Evolutionary conservation across 2,329 filamentous ascomycete genomes (phyloP), one percentile per base, ranked within the genome.

Genomic region (Beauveria brongniartii): DNA sequence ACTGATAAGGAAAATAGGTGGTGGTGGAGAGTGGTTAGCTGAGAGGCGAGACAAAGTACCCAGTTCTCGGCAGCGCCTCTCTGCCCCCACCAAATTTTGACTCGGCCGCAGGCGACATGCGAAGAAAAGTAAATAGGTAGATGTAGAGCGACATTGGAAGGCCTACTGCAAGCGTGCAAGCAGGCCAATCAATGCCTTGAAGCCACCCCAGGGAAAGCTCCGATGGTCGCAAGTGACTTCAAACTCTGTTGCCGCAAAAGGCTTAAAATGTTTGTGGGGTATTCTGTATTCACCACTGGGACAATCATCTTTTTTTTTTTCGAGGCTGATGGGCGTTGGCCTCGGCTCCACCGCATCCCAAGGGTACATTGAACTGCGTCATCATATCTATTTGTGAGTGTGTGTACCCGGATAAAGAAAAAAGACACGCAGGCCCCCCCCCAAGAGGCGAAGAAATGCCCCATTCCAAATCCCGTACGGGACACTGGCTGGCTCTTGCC

Each of bases 61-160:
- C 30, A 18, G 20, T 20, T 56, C 47, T 46, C 44, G 55, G 43
- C 30, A 24, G 7, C 52, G 22, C 16, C 37, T 28, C 48, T 26
- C 5, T 37, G 12, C 12, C 34, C 34, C 34, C 34, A 37, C 34
- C 34, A 16, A 16, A 6, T 40, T 41, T 57, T 41, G 47, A 28
- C 18, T 55, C 58, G 58, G 58, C 30, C 28, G 50, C 48, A 48
- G 58, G 58, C 58, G 58, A 60, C 51, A 41, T 55, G 58, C 58
- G 58, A 48, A 18, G 12, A 28, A 26, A 8, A 28, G 7, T 26
- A 48, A 26, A 24, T 16, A 18, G 28, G 10, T 26, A 26, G 8
- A 28, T 26, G 26, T 26, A 37, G 34, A 37, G 34, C 34, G 34
- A 37, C 34, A 37, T 37, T 37, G 34, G 4, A 12, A 34, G 5